Conservation (phyloP, 1,139 yeast genomes). For the Meyerozyma sp. region DNA sequence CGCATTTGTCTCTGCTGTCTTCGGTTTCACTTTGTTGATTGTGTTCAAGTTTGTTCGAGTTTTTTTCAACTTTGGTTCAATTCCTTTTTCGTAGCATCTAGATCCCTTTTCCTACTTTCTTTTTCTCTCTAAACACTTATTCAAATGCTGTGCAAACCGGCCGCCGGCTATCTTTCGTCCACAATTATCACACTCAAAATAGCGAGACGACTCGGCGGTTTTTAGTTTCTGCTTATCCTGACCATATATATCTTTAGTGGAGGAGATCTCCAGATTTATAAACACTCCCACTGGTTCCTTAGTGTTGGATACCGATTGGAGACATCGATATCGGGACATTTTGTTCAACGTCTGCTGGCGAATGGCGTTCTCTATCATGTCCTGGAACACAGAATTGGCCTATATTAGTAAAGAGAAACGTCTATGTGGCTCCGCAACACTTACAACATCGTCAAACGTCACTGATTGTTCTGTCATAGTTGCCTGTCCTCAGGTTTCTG, state of each 20-base stretch:
- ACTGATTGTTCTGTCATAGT: constrained; percentile 13
- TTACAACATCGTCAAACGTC: constrained; percentile 13
- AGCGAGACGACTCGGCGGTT: constrained; percentile 37
- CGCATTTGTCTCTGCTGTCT: too few relatives aligned
- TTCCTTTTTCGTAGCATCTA: too few relatives aligned
- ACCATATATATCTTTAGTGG: constrained; percentile 33
- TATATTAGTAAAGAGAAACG: constrained; percentile 5
- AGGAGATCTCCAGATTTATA: constrained; percentile 8
- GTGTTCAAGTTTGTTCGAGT: too few relatives aligned
- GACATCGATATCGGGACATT: constrained; percentile 21
- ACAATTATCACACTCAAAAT: constrained; percentile 78
- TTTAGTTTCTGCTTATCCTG: constrained; percentile 39
- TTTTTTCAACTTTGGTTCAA: too few relatives aligned
- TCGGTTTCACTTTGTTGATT: too few relatives aligned
- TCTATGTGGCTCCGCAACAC: constrained; percentile 3
- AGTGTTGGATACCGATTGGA: constrained; percentile 15
- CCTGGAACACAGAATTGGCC: constrained; percentile 23
- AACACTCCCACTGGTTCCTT: constrained; percentile 5
- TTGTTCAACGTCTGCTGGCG: constrained; percentile 28
- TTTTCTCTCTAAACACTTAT: constrained; percentile 65
- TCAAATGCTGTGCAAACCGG: constrained; percentile 88
- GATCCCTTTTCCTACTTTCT: background rate
- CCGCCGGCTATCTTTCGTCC: constrained; percentile 84
- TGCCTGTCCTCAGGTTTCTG: background rate
- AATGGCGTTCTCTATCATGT: constrained; percentile 31